Conservation (phyloP, 2,329 filamentous ascomycete species). For the Ceratocystis papillata region DNA sequence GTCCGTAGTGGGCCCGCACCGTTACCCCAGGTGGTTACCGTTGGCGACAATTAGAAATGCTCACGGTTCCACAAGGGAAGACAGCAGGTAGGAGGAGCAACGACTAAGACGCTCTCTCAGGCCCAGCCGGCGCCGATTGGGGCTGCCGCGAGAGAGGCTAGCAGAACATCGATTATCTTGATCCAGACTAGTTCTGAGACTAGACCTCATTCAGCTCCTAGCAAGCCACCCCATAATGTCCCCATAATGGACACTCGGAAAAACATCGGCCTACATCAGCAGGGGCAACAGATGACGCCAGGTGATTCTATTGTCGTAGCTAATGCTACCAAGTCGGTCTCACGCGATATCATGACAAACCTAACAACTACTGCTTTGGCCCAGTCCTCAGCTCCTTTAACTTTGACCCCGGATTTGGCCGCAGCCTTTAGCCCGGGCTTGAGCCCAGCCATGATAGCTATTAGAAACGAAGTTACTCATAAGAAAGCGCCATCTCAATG, state of each 20-base stretch:
- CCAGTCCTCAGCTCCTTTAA: background rate
- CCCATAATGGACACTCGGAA: background rate
- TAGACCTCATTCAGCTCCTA: background rate
- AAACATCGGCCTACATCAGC: background rate
- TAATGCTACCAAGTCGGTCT: background rate
- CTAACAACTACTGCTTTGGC: background rate
- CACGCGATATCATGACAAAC: background rate
- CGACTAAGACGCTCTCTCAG: background rate
- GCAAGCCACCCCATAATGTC: background rate
- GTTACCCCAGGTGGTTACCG: slow-evolving; percentile 27
- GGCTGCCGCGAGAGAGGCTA: background rate
- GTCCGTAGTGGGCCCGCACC: slow-evolving; percentile 33
- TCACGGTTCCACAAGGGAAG: slow-evolving; percentile 15
- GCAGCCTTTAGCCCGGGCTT: background rate
- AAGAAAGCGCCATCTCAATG: background rate
- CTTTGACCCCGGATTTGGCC: background rate
- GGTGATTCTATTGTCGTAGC: background rate
- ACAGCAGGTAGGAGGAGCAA: background rate
- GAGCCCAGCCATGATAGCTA: background rate
- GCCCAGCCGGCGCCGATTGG: background rate
- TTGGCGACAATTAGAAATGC: slow-evolving; percentile 21
- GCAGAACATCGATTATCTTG: background rate
- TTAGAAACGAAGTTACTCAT: no score
- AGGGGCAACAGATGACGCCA: background rate
- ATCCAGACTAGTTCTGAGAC: background rate